Percentiles rank a stretch among this genome's conserved stretches.
phyloP scores from a whole-genome alignment of 1,284 basidiomycete genomes.

The Ustilago xerochloae region DNA sequence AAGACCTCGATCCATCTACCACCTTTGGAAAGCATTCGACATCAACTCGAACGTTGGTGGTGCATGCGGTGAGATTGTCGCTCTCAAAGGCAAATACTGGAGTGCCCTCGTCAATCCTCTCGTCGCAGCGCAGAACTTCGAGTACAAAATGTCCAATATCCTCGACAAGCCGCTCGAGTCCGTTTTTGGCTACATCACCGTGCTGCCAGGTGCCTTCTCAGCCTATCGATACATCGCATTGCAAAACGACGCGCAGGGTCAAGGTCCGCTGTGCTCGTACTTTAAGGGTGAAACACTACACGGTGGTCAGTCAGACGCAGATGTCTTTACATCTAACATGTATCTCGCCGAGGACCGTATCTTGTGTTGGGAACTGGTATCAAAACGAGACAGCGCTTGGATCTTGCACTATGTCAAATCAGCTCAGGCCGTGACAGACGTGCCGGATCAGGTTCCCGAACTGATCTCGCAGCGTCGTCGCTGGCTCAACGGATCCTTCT shows the following conservation, averaged over 20 bases:
- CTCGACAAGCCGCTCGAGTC: slow-evolving; percentile 74
- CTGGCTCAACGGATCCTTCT: slow-evolving; percentile 67
- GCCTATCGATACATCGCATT: slow-evolving; percentile 83
- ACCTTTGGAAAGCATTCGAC: slow-evolving; percentile 96
- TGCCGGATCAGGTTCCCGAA: slow-evolving; percentile 62
- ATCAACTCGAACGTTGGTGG: slow-evolving; percentile 95
- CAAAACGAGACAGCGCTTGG: slow-evolving; percentile 69
- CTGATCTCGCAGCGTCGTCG: slow-evolving; percentile 64
- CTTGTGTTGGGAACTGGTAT: slow-evolving; percentile 64
- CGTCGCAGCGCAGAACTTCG: slow-evolving; percentile 73
- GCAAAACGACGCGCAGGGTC: slow-evolving; percentile 82
- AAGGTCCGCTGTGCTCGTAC: slow-evolving; percentile 91
- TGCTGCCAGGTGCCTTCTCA: slow-evolving; percentile 91
- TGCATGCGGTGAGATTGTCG: slow-evolving; percentile 95
- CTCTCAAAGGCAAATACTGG: slow-evolving; percentile 82
- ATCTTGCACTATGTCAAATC: slow-evolving; percentile 65
- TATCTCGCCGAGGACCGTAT: slow-evolving; percentile 66
- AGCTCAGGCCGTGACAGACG: slow-evolving; percentile 65
- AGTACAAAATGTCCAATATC: slow-evolving; percentile 67
- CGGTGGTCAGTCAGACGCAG: slow-evolving; percentile 56
- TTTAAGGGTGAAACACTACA: slow-evolving; percentile 85
- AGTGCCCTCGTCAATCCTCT: slow-evolving; percentile 74
- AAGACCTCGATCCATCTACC: slow-evolving; percentile 76
- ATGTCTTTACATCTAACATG: slow-evolving; percentile 67
- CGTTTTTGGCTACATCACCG: slow-evolving; percentile 88